Conservation (phyloP, 192 early-diverging fungal species). For the Cladochytrium replicatum region DNA sequence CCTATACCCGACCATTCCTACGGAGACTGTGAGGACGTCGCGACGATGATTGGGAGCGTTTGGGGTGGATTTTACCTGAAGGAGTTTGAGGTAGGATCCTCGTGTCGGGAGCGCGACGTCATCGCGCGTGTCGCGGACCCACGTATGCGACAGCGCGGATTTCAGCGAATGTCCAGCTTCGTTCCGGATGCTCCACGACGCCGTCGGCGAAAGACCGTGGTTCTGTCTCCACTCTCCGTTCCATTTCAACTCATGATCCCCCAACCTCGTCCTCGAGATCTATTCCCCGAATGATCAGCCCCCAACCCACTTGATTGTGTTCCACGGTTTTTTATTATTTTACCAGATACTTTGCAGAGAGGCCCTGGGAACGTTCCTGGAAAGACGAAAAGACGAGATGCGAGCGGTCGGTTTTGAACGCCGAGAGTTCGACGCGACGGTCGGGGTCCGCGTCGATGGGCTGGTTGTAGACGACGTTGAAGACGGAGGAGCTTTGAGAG, state of each 20-base stretch:
- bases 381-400: conserved; percentile 57
- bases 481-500: conserved; percentile 54
- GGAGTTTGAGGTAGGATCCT: conserved; percentile 38
- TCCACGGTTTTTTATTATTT: conserved; percentile 21
- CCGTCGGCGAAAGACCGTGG: conserved; percentile 43
- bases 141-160: conserved; percentile 58
- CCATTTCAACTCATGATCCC: conserved; percentile 15
- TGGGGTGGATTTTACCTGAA: conserved; percentile 4
- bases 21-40: conserved; percentile 18
- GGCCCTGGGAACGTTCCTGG: conserved; percentile 59
- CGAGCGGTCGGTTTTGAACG: conserved; percentile 53
- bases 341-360: conserved; percentile 46
- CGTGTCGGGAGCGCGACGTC: conserved; percentile 62
- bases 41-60: conserved; percentile 34
- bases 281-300: too few species aligned
- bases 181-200: conserved; percentile 58
- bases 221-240: conserved; percentile 64
- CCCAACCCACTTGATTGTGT: neutral
- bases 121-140: conserved; percentile 64
- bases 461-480: conserved; percentile 45
- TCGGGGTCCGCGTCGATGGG: conserved; percentile 68
- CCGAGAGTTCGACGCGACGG: conserved; percentile 50
- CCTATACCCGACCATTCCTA: conserved; percentile 73
- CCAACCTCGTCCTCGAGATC: too few species aligned
- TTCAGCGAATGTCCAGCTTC: conserved; percentile 82